Evolutionary conservation across 345 rosid genomes (phyloP), one percentile per base, ranked within the genome.

Genomic region (Acer saccharum): DNA sequence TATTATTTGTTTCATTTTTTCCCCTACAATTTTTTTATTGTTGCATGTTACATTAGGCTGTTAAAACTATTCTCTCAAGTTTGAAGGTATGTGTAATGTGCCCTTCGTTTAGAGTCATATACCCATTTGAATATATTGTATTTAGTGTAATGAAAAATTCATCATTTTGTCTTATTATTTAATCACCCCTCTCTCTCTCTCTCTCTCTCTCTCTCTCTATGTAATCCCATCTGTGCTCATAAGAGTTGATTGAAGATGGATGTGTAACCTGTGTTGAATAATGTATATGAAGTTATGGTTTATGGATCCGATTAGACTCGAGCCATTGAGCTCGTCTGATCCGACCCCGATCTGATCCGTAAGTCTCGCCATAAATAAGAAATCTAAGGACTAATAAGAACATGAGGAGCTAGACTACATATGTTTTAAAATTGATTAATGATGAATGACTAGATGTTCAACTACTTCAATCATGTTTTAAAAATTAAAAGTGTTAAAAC

Each of bases 401-500:
- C 46, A 43, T 43, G 46, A 43, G n/a, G 50, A 46, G 3, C 50
- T 46, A 14, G n/a, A n/a, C 58, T 54, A 16, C 58, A 9, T 10
- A 11, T 16, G 58, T 20, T 65, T 68, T 68, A 55, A 6, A 64
- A 16, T 23, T 14, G 6, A 54, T 54, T 73, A 52, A 74, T 79
- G 85, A 58, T 18, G 16, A 61, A 54, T 80, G 86, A 83, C 75
- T 77, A 74, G 81, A 74, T 71, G 71, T 77, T 74, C 86, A 80
- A 71, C 77, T 2, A 77, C 78, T 55, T 52, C 83, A 66, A 74
- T 80, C 69, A 70, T 69, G 46, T 65, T 35, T 50, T 17, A 0
- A 8, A 7, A 58, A 0, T 50, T 17, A 0, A 3, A 7, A 48
- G 2, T 68, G 12, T 69, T 9, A 10, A n/a, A 29, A 29, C 11